Base-by-base conservation (phyloP, 2,329 filamentous ascomycete genomes). In the Fusarium fracticaudum region DNA sequence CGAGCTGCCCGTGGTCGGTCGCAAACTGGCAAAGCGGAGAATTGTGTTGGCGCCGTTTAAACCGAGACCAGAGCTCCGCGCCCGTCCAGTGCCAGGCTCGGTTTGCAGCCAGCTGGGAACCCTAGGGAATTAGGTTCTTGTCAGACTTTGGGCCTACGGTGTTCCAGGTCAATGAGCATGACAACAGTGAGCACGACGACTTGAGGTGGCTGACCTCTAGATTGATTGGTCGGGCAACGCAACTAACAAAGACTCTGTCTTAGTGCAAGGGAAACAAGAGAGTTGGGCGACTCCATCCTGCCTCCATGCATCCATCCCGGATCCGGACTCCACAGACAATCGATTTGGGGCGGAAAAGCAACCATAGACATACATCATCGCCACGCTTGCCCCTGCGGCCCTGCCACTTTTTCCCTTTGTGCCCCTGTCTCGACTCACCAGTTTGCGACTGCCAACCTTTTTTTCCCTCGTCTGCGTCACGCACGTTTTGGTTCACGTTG, bases 281-380 rank as follows among this genome's bases (percentile, higher is more conserved):
- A 71, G 68, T 64, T 74, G 63, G 73, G 66, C 75, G 67, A 77
- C 72, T 76, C 72, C 72, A 78, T 77, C 72, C 74, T 74, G 61
- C 44, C 59, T 65, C 68, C 68, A 76, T 78, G 69, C 75, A 76
- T 75, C 76, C 77, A 75, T 75, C 77, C 77, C 80, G 80, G 79
- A 82, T 82, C 79, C 79, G 79, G 80, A 80, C 78, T 78, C 80
- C 80, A 80, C 79, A 74, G 68, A 73, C 74, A 74, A 73, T 77
- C 77, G 76, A 78, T 76, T 77, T 77, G 77, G 76, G 78, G 78
- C 76, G 74, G 72, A 74, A 78, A 77, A 79, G 77, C 73, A 77
- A 79, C 78, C 78, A 78, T 70, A 80, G 74, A 71, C 60, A 81
- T 77, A 80, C 77, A 82, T 78, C 76, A 79, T 81, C 76, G 77